These are phyloP conservation scores for Dendryphion nanum DNA, from an alignment of 2,329 filamentous ascomycete genomes.

Conservation along the genomic window DNA sequence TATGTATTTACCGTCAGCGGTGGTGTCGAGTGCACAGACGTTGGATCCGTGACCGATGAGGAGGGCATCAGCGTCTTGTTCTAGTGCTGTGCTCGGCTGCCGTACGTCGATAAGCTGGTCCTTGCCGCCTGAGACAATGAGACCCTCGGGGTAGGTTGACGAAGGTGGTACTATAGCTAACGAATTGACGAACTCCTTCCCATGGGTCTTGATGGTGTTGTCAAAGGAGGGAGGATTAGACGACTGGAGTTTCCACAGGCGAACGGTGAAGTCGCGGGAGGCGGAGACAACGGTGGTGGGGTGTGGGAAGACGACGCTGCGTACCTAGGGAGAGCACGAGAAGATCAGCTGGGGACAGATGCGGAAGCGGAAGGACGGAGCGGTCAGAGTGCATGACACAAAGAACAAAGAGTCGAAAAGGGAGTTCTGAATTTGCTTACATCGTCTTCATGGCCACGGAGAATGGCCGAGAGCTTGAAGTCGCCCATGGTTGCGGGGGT, in stretches of 20 bases:
- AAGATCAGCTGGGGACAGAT: constrained; percentile 2
- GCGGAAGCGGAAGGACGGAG: background rate
- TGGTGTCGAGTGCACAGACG: constrained; percentile 81
- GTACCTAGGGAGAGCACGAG: constrained; percentile 62
- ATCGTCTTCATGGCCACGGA: constrained; percentile 89
- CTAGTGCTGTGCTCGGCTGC: constrained; percentile 62
- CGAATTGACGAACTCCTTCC: constrained; percentile 83
- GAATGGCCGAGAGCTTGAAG: constrained; percentile 89
- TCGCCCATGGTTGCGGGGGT: constrained; percentile 61
- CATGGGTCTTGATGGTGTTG: constrained; percentile 73
- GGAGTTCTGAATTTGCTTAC: constrained; percentile 53
- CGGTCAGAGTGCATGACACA: background rate
- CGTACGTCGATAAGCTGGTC: constrained; percentile 92
- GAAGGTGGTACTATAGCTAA: constrained; percentile 74
- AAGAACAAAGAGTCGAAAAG: background rate
- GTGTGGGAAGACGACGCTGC: constrained; percentile 75
- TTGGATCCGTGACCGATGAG: constrained; percentile 85
- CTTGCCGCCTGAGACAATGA: constrained; percentile 84
- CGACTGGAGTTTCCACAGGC: constrained; percentile 73
- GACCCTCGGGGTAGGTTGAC: constrained; percentile 65
- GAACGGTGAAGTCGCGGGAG: constrained; percentile 87
- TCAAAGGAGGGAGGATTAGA: constrained; percentile 70
- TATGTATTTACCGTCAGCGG: constrained; percentile 68
- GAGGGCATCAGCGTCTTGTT: constrained; percentile 80
- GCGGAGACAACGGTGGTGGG: constrained; percentile 74